Conservation (phyloP, 1,284 basidiomycete genomes). For the Ceratobasidium sp. region DNA sequence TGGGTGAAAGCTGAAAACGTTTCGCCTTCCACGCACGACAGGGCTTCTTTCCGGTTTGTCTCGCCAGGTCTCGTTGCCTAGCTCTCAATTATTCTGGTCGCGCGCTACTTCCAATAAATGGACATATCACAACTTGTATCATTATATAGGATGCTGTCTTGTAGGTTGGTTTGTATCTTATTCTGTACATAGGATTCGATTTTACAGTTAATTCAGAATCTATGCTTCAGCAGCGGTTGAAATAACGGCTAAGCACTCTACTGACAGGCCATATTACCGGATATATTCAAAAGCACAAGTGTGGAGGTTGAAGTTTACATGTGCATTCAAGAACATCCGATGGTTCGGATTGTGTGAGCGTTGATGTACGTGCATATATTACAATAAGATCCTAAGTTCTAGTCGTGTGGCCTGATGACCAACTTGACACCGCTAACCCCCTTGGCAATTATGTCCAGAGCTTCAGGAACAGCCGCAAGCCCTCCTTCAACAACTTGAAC, state of each 20-base stretch:
- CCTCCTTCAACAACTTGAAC: background rate
- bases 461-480: background rate
- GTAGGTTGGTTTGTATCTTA: constrained; percentile 8
- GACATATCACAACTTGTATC: constrained; percentile 3
- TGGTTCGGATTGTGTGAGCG: too few relatives aligned
- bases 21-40: too few relatives aligned
- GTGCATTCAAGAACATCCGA: too few relatives aligned
- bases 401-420: constrained; percentile 20
- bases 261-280: too few relatives aligned
- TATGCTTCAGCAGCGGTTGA: too few relatives aligned
- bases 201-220: background rate
- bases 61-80: too few relatives aligned
- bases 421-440: constrained; percentile 39
- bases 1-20: background rate
- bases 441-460: background rate
- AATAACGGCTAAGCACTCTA: too few relatives aligned
- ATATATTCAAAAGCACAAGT: too few relatives aligned
- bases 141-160: background rate
- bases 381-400: too few relatives aligned
- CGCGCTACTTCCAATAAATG: background rate
- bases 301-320: background rate
- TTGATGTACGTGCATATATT: too few relatives aligned
- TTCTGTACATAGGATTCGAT: background rate
- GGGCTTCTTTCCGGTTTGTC: too few relatives aligned
- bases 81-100: background rate